These are phyloP conservation scores for Cymbopogon flexuosus DNA, from an alignment of 202 grass and related monocot species.

Conservation along the genomic window DNA sequence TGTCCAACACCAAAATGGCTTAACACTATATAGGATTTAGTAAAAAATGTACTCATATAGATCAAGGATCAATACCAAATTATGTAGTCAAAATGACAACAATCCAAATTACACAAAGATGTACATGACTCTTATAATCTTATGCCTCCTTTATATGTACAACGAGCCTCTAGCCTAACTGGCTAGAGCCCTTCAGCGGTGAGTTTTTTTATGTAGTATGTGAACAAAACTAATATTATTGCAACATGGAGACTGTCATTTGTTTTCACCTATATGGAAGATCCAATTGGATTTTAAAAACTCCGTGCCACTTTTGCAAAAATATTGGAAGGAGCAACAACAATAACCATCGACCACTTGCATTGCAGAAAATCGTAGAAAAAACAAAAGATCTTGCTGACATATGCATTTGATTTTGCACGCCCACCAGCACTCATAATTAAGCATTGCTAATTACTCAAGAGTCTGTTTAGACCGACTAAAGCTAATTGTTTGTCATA, in stretches of 20 bases:
- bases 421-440: no score
- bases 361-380: no score
- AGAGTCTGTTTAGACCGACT: background rate
- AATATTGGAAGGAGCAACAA: background rate
- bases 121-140: no score
- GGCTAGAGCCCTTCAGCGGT: no score
- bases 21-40: background rate
- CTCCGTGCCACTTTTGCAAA: background rate
- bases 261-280: background rate
- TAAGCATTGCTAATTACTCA: background rate
- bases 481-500: background rate
- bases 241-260: background rate
- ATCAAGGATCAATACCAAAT: background rate
- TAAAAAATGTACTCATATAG: background rate
- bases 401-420: no score
- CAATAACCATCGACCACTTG: background rate
- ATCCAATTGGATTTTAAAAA: background rate
- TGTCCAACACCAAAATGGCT: background rate
- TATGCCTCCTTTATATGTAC: no score
- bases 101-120: no score
- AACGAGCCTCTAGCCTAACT: no score
- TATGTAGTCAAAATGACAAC: no score
- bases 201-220: no score
- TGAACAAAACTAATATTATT: background rate
- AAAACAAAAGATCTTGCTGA: no score